Conservation (phyloP, 2,329 filamentous ascomycete genomes). For the Tolypocladium tundrense region DNA sequence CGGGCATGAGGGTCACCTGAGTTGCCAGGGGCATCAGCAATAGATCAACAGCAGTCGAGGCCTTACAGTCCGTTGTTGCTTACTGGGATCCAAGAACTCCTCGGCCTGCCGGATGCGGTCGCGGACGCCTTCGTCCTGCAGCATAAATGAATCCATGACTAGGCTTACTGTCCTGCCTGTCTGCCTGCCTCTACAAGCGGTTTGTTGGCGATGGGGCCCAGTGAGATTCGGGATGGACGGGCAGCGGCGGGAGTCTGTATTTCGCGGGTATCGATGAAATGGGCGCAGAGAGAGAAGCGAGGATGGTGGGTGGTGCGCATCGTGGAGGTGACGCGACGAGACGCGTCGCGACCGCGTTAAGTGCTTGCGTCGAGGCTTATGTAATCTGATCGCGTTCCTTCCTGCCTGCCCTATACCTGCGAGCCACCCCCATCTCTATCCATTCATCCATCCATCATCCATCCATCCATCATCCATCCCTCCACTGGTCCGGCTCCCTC, state of each 20-base stretch:
- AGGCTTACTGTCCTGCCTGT: neutral
- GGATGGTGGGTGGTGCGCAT: neutral
- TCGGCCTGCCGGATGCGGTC: slow-evolving; percentile 80
- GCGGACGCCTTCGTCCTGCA: slow-evolving; percentile 74
- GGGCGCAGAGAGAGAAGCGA: neutral
- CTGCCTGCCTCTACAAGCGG: neutral
- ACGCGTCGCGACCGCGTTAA: slow-evolving; percentile 3
- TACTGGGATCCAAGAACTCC: slow-evolving; percentile 91
- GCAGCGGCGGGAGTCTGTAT: neutral
- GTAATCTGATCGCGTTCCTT: neutral
- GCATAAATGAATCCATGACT: slow-evolving; percentile 61
- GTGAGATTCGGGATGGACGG: neutral
- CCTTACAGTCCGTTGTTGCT: slow-evolving; percentile 15
- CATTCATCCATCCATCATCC: neutral
- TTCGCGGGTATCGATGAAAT: neutral
- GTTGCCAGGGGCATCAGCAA: neutral
- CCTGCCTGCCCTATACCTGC: neutral
- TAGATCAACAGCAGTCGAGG: neutral
- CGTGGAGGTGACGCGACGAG: neutral
- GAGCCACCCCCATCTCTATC: too few relatives aligned
- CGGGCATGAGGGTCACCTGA: slow-evolving; percentile 42
- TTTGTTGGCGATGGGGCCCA: neutral
- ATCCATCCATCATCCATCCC: neutral
- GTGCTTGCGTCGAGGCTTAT: neutral
- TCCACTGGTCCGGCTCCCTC: neutral